A percentile compares a stretch with the other conserved stretches of the same genome.
These are phyloP conservation scores for Daldinia childiae DNA, from an alignment of 495 filamentous ascomycete species.

Conservation along the genomic window DNA sequence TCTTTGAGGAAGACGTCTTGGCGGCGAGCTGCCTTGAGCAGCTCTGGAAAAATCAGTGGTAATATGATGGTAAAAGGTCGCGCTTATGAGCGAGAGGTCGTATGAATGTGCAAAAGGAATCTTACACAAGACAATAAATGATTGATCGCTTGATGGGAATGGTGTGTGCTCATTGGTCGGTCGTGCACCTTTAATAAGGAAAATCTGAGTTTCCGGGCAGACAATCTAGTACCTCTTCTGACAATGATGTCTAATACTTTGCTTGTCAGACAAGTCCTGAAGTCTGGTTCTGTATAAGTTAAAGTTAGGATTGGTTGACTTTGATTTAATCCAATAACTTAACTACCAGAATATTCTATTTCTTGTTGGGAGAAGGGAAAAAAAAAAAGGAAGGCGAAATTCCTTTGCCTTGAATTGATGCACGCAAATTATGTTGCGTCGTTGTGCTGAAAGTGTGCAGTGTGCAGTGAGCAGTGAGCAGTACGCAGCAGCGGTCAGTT, in stretches of 20 bases:
- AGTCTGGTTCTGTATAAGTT: neutral
- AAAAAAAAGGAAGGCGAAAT: neutral
- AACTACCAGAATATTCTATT: conserved; percentile 9
- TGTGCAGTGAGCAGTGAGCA: conserved; percentile 1
- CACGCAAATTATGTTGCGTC: conserved; percentile 14
- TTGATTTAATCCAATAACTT: neutral
- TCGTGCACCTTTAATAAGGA: conserved; percentile 19
- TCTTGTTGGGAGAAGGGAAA: neutral
- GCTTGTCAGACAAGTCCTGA: conserved; percentile 2
- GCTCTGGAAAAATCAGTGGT: conserved; percentile 51
- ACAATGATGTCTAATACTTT: neutral
- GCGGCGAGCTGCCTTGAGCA: conserved; percentile 74
- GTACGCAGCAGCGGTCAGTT: neutral
- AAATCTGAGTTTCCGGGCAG: conserved; percentile 20
- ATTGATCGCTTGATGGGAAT: conserved; percentile 11
- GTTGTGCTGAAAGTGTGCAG: conserved; percentile 3
- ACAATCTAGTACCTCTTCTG: neutral
- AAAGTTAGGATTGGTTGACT: neutral
- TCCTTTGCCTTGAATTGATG: conserved; percentile 8
- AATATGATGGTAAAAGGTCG: conserved; percentile 17
- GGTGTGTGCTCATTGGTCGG: conserved; percentile 11
- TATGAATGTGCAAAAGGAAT: conserved; percentile 16
- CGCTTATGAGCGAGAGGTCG: conserved; percentile 22
- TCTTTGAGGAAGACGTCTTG: conserved; percentile 92
- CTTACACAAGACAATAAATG: conserved; percentile 21